Conservation (phyloP, 345 rosid species). For the Citrus unshiu region DNA sequence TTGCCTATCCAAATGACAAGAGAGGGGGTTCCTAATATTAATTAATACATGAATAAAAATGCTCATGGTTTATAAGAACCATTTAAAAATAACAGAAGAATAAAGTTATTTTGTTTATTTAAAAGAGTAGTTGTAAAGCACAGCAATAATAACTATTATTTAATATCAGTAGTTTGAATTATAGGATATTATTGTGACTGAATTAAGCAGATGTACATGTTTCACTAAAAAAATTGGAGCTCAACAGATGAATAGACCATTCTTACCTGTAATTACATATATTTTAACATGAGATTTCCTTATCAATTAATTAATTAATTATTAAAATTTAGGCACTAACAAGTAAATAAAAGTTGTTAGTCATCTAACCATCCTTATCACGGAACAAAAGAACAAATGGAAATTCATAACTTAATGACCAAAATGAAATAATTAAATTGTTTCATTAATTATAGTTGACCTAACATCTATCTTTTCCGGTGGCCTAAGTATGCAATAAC, state of each 20-base stretch:
- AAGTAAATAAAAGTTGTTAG: background rate
- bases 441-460: background rate
- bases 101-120: background rate
- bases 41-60: no score
- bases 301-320: no score
- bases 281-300: no score
- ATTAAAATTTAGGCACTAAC: no score
- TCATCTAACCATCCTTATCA: background rate
- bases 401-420: background rate
- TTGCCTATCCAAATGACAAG: no score
- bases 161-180: background rate
- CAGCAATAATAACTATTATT: background rate
- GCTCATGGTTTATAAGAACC: background rate
- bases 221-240: no score
- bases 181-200: background rate
- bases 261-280: no score
- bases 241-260: no score
- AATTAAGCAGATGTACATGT: background rate
- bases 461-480: background rate
- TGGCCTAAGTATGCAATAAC: background rate
- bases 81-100: background rate
- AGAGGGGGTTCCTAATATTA: no score
- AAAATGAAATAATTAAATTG: background rate
- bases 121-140: background rate
- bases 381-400: background rate